Conservation (phyloP, 208 protist genomes). For the Strigomonas culicis region DNA sequence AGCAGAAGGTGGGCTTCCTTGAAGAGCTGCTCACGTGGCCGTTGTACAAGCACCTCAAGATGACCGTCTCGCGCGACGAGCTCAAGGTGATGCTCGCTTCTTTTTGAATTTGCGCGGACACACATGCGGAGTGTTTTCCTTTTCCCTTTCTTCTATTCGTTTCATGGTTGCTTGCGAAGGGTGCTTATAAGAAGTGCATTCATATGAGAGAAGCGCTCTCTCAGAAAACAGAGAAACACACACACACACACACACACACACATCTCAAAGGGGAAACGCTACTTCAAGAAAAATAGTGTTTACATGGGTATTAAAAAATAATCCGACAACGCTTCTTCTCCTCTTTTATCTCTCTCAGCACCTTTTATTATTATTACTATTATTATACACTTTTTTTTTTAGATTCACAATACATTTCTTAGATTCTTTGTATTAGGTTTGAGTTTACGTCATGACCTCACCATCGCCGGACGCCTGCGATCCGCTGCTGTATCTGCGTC, state of each 20-base stretch:
- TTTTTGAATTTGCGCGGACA: constrained; percentile 25
- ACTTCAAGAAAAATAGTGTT: neutral
- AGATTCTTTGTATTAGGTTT: neutral
- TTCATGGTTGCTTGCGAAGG: too few relatives aligned
- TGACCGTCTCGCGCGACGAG: constrained; percentile 34
- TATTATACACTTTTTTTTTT: neutral
- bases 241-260: constrained; percentile 6
- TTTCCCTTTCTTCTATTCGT: too few relatives aligned
- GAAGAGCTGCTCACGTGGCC: constrained; percentile 46
- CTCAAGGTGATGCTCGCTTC: constrained; percentile 40
- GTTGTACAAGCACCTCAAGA: constrained; percentile 41
- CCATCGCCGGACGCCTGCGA: too few relatives aligned
- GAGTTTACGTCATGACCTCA: neutral
- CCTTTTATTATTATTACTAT: neutral
- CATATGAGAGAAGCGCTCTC: neutral
- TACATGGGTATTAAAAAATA: neutral
- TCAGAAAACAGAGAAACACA: constrained; percentile 8
- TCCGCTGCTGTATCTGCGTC: too few relatives aligned
- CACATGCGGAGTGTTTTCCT: too few relatives aligned
- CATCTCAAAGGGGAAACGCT: neutral
- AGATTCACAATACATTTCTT: neutral
- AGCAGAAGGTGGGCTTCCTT: constrained; percentile 77
- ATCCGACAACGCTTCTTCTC: too few relatives aligned
- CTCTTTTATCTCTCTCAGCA: neutral
- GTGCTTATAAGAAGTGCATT: neutral